These are phyloP conservation scores for Tribonema minus DNA, from an alignment of 108 stramenopile species.

Conservation along the genomic window DNA sequence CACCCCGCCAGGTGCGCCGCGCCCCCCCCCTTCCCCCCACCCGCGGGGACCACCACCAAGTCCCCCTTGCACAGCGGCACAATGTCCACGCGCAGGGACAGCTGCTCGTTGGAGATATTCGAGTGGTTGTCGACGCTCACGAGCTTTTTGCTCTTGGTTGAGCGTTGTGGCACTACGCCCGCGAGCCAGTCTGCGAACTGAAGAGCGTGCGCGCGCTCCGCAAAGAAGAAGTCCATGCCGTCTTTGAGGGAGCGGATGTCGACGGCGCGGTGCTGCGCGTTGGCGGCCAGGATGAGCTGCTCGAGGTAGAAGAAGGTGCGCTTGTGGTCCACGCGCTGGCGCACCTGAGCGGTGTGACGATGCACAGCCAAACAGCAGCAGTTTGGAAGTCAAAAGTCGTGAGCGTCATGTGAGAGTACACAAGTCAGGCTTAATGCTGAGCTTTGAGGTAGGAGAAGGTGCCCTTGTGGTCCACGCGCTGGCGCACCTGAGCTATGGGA, in stretches of 20 bases:
- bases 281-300: slow-evolving; percentile 92
- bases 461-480: too few relatives aligned
- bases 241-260: slow-evolving; percentile 80
- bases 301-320: too few relatives aligned
- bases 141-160: slow-evolving; percentile 56
- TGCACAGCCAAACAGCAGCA: too few relatives aligned
- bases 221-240: slow-evolving; percentile 99
- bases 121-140: slow-evolving; percentile 88
- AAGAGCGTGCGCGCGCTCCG: slow-evolving; percentile 78
- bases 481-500: too few relatives aligned
- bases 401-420: too few relatives aligned
- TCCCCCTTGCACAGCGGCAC: slow-evolving; percentile 94
- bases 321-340: too few relatives aligned
- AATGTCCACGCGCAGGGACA: slow-evolving; percentile 85
- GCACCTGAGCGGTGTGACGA: too few relatives aligned
- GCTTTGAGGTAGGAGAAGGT: too few relatives aligned
- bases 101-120: slow-evolving; percentile 85
- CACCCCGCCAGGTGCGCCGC: too few relatives aligned
- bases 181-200: slow-evolving; percentile 90
- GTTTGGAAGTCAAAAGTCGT: too few relatives aligned
- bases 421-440: too few relatives aligned
- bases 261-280: slow-evolving; percentile 66
- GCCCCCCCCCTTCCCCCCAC: slow-evolving; percentile 68
- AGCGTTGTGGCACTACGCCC: slow-evolving; percentile 78
- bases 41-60: slow-evolving; percentile 78